These are phyloP conservation scores for Leishmania tropica DNA, from an alignment of 208 protist genomes.

Conservation along the genomic window DNA sequence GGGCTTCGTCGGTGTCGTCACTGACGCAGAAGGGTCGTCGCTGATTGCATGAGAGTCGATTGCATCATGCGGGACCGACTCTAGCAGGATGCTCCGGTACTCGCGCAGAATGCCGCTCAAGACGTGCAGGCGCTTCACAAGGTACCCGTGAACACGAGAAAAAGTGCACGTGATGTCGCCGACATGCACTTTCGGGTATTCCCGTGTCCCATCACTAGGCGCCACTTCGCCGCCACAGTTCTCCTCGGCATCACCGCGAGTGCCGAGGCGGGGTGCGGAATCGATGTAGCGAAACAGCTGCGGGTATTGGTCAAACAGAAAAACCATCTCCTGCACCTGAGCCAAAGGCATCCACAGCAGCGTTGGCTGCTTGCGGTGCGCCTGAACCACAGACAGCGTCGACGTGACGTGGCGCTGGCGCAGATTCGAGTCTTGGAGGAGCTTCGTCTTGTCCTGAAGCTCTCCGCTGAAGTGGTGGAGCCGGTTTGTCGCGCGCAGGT, in stretches of 20 bases:
- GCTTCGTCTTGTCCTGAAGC: constrained; percentile 19
- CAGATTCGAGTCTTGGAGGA: constrained; percentile 32
- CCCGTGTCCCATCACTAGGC: constrained; percentile 44
- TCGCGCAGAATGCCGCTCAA: constrained; percentile 69
- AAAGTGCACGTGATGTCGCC: constrained; percentile 18
- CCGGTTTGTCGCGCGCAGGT: constrained; percentile 43
- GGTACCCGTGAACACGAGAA: constrained; percentile 51
- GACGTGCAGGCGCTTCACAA: constrained; percentile 71
- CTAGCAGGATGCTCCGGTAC: constrained; percentile 35
- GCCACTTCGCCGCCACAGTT: constrained; percentile 44
- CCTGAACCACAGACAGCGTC: constrained; percentile 58
- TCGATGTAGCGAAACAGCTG: constrained; percentile 27
- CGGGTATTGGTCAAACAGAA: constrained; percentile 43
- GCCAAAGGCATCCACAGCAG: constrained; percentile 85
- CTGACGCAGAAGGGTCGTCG: not conserved
- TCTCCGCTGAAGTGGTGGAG: constrained; percentile 61
- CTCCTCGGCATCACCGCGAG: not conserved
- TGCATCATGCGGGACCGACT: not conserved
- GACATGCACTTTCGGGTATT: constrained; percentile 14
- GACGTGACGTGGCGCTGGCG: constrained; percentile 57
- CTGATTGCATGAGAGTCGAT: not conserved
- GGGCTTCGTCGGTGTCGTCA: not conserved
- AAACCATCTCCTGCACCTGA: constrained; percentile 75
- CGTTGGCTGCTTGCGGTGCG: constrained; percentile 63
- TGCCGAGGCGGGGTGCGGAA: not conserved